Base-by-base conservation (phyloP, 768 basidiomycete genomes). In the Mycena filopes region DNA sequence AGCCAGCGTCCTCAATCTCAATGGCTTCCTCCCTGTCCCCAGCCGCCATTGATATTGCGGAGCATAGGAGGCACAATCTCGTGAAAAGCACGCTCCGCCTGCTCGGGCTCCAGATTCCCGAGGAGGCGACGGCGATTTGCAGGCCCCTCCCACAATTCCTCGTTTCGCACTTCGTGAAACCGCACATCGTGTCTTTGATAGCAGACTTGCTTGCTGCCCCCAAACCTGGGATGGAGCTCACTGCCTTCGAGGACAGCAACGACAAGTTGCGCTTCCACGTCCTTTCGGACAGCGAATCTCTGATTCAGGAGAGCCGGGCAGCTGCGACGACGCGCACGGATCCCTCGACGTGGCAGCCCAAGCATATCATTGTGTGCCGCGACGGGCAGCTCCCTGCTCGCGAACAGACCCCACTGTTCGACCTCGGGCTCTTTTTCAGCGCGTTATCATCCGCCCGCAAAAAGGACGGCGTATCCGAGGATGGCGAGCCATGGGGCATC, bases 391-490 rank as follows among this genome's bases (percentile, higher is more conserved):
- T 88, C 2, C 88, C 92, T 10, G 73, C 80, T 5, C 71, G 63
- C 1, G 78, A 84, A 10, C 78, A 86, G 66, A 92, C 90, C 0
- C 95, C 96, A 0, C 76, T 90, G 1, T 99, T 97, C 78, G 86
- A 92, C 73, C 74, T 93, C 15, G 65, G 69, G 15, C 63, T 75
- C 8, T 98, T 88, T 77, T 95, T 89, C 72, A 66, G 75, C 1
- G 80, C 83, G 20, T 77, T 96, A 13, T 72, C 79, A 18, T 69
- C 75, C 50, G 71, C 80, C 63, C 70, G 77, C 21, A 65, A 69
- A 36, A 72, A 75, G 16, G 70, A 75, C 42, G 75, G 71, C 4
- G 68, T 72, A 15, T 38, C 61, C 0, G 68, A 71, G 12, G 65
- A 65, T 16, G 57, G 74, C 12, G 70, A 75, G 25, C 54, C 72